Base-by-base conservation (phyloP, 2,329 filamentous ascomycete species). In the Colletotrichum tamarilloi region DNA sequence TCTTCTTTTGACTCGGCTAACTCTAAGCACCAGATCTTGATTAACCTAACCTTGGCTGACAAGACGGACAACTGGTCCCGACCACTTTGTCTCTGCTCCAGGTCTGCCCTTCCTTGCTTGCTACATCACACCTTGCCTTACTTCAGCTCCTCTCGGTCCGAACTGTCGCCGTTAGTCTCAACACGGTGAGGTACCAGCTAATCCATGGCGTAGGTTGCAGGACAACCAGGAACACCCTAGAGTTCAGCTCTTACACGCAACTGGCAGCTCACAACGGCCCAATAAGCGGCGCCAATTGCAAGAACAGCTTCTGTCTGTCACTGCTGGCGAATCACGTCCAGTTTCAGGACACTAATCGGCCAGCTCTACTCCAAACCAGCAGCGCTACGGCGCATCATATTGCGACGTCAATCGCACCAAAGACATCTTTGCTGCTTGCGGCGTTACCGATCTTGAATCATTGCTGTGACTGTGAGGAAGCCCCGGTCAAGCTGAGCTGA, bases 231-330 rank as follows among this genome's bases (percentile, higher is more conserved):
- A 16, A 22, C 32, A 49, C 4, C 55, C 67, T 52, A 62, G 32
- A 62, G 52, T 57, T 42, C 30, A 65, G 42, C 32, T 60, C 60
- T 16, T 19, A 0, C 0, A 2, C 42, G 19, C 42, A 52, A 19
- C 30, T 70, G 60, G 56, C 49, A 73, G 19, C 70, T 70, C 35
- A 16, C 32, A 16, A 8, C 30, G 32, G 56, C 30, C 71, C 67
- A 71, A 73, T 73, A 35, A 62, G 62, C 67, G 7, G 49, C 60
- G 71, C 46, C 71, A 66, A 73, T 73, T 66, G 35, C 67, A 55
- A 28, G 26, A 52, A 49, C 32, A 14, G 53, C 32, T 24, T 72
- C 38, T 28, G 49, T 69, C 58, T 69, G n/a, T 58, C 32, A 52
- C 42, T 60, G 28, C 35, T 62, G 49, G 62, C 67, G 67, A 71